Evolutionary conservation across 306 rosid species (phyloP).

Genomic region (Medicago arabica): DNA sequence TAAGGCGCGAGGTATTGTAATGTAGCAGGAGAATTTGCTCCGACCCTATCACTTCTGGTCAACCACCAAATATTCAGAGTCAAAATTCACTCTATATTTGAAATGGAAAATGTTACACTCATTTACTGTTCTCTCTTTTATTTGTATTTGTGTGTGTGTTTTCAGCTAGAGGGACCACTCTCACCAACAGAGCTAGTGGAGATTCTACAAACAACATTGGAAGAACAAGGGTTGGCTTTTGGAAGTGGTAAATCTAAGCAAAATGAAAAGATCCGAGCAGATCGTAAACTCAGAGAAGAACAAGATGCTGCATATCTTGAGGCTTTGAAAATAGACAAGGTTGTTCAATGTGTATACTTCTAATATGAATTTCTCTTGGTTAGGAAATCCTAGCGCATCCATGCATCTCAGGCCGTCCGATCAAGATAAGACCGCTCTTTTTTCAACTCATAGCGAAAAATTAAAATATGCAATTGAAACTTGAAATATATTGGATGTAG

Average conservation of each 20-base stretch:
- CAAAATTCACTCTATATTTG: not conserved
- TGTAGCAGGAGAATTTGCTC: not conserved
- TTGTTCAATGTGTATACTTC: not conserved
- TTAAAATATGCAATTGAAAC: not conserved
- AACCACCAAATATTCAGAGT: not conserved
- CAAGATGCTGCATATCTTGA: slow-evolving; percentile 83
- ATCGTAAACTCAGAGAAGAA: slow-evolving; percentile 75
- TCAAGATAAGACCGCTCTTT: not conserved
- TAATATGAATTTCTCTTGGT: not conserved
- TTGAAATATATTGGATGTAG: no score
- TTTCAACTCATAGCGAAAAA: not conserved
- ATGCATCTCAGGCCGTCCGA: not conserved
- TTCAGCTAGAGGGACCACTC: slow-evolving; percentile 81
- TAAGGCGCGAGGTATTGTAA: no score
- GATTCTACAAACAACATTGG: slow-evolving; percentile 83
- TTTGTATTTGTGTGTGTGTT: slow-evolving; percentile 15
- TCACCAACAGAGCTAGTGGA: slow-evolving; percentile 81
- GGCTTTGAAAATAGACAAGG: slow-evolving; percentile 73
- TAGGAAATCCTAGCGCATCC: not conserved
- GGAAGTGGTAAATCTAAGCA: slow-evolving; percentile 59
- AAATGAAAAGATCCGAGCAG: slow-evolving; percentile 63
- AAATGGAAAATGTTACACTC: not conserved
- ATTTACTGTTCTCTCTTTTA: no score
- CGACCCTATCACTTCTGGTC: not conserved
- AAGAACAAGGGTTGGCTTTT: slow-evolving; percentile 80